These are phyloP conservation scores for Cymodocea nodosa DNA, from an alignment of 116 monocot species.

Conservation along the genomic window DNA sequence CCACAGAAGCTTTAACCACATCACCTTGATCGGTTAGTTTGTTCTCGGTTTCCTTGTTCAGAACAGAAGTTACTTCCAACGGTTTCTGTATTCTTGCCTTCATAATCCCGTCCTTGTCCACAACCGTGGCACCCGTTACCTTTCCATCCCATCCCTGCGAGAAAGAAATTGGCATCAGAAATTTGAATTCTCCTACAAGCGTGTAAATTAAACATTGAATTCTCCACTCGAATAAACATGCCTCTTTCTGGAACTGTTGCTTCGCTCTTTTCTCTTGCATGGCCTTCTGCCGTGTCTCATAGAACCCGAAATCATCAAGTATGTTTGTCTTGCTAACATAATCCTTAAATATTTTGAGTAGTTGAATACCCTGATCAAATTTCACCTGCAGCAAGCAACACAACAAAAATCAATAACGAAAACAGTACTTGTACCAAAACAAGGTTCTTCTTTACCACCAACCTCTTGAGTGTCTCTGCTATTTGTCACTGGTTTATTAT, in stretches of 20 bases:
- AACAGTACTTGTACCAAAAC: not conserved
- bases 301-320: slow-evolving; percentile 75
- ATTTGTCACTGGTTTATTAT: slow-evolving; percentile 80
- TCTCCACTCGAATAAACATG: not conserved
- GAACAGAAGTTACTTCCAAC: slow-evolving; percentile 20
- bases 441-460: not conserved
- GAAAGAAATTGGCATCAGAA: not conserved
- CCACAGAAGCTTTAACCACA: slow-evolving; percentile 8
- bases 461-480: slow-evolving; percentile 65
- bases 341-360: slow-evolving; percentile 79
- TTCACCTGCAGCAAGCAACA: slow-evolving; percentile 35
- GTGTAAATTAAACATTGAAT: not conserved
- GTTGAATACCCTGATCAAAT: slow-evolving; percentile 69
- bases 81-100: slow-evolving; percentile 24
- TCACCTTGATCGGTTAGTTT: slow-evolving; percentile 21
- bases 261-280: slow-evolving; percentile 57
- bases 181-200: too few relatives aligned
- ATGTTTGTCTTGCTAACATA: slow-evolving; percentile 75
- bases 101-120: slow-evolving; percentile 23
- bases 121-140: slow-evolving; percentile 2
- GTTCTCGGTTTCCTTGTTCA: slow-evolving; percentile 33
- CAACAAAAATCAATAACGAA: not conserved
- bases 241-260: slow-evolving; percentile 6
- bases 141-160: slow-evolving; percentile 35
- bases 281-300: slow-evolving; percentile 61